Evolutionary conservation across 768 basidiomycete species (phyloP), one percentile per base, ranked within the genome.

Genomic region (Boletus reticuloceps): DNA sequence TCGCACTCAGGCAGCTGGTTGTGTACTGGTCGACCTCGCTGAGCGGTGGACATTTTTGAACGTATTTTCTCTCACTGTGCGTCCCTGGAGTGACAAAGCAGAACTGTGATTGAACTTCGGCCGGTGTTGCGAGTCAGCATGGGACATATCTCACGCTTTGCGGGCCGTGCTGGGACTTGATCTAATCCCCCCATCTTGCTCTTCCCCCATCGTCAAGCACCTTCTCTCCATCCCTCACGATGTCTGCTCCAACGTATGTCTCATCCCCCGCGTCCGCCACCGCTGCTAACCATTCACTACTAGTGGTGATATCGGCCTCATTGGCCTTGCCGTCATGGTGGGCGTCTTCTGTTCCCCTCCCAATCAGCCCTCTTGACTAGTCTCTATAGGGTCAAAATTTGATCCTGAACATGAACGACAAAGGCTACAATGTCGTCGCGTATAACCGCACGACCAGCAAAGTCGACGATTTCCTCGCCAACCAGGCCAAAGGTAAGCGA

Each of bases 401-500:
- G 70, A 95, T 97, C 73, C 79, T 98, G 65, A 97, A 98, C 80
- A 98, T 97, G 92, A 97, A 97, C 74, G 97, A 99, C 82, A 99
- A 99, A 77, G 97, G 97, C 50, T 99, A 94, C 80, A 94, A 78
- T 61, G 97, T 99, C 66, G 88, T 94, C 63, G 94, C 92, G 13
- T 99, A 90, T 79, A 99, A 99, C 82, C 89, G 97, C 66, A 98
- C 97, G 41, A 89, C 87, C 58, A 86, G 84, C 77, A 99, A 99
- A 75, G 94, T 99, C 67, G 95, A 98, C 72, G 70, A 82, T 69
- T 99, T 99, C 84, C 85, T 99, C 58, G 87, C 82, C 58, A 94
- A 98, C 73, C 93, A 98, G 77, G 97, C 97, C 62, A 99, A 98
- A 82, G 97, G 96, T 94, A 66, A 59, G 77, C 69, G 39, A 54